Evolutionary conservation across 768 basidiomycete species (phyloP).

Genomic region (Galerina marginata): DNA sequence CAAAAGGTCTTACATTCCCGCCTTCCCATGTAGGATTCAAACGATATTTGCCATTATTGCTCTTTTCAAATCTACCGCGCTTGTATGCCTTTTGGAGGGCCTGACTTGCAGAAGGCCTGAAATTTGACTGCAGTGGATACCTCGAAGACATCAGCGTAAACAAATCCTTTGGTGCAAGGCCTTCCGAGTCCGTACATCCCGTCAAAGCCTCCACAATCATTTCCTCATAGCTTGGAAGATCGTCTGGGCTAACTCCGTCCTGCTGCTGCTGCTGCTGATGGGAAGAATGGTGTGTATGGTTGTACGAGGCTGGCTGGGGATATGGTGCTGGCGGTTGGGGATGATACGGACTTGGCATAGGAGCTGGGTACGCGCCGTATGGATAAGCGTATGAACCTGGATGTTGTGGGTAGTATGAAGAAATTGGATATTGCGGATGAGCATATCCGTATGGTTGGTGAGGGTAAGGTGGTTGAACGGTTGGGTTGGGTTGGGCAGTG

Average conservation of each 20-base stretch:
- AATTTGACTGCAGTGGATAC: slow-evolving; percentile 88
- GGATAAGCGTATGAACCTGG: slow-evolving; percentile 52
- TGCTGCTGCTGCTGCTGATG: slow-evolving; percentile 30
- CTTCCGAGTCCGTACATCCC: slow-evolving; percentile 72
- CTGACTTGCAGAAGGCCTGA: slow-evolving; percentile 87
- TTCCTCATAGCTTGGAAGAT: slow-evolving; percentile 88
- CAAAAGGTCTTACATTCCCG: slow-evolving; percentile 62
- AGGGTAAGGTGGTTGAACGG: slow-evolving; percentile 42
- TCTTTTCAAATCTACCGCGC: slow-evolving; percentile 81
- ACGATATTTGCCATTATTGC: slow-evolving; percentile 72
- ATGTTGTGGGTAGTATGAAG: slow-evolving; percentile 65
- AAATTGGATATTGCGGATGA: slow-evolving; percentile 66
- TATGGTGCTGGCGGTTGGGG: slow-evolving; percentile 37
- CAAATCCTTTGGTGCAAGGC: slow-evolving; percentile 80
- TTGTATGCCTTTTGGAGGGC: slow-evolving; percentile 87
- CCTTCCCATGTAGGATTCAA: slow-evolving; percentile 83
- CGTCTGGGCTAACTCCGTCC: slow-evolving; percentile 41
- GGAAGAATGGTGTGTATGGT: slow-evolving; percentile 24
- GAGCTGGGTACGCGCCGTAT: slow-evolving; percentile 47
- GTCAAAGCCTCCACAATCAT: slow-evolving; percentile 86
- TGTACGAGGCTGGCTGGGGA: slow-evolving; percentile 26
- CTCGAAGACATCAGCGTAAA: slow-evolving; percentile 84
- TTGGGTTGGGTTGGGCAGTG: slow-evolving; percentile 12
- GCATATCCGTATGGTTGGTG: slow-evolving; percentile 62
- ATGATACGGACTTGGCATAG: slow-evolving; percentile 46